phyloP scores from a whole-genome alignment of 129 eudicot genomes.

The Saussurea involucrata region DNA sequence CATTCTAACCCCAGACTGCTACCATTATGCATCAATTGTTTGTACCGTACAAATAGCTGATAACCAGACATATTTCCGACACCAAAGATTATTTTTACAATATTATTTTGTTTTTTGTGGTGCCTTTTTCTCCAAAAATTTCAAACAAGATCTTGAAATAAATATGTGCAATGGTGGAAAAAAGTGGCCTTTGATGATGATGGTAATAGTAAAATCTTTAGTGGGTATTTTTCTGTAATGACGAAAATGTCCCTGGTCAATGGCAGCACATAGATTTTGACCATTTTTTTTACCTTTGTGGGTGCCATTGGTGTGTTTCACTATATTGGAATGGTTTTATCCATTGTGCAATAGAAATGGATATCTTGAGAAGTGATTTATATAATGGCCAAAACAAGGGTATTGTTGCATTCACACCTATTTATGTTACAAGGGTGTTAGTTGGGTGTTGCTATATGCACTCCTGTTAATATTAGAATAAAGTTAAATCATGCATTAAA shows the following conservation, averaged over 20 bases:
- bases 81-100: slow-evolving; percentile 15
- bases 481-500: too few species aligned
- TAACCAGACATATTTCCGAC: slow-evolving; percentile 7
- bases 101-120: slow-evolving; percentile 19
- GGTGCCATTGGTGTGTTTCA: slow-evolving; percentile 33
- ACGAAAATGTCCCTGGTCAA: slow-evolving; percentile 35
- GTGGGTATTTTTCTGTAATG: slow-evolving; percentile 22
- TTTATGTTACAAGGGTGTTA: too few species aligned
- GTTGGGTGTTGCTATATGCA: too few species aligned
- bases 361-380: background rate
- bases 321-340: slow-evolving; percentile 22
- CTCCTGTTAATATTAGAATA: too few species aligned
- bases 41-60: slow-evolving; percentile 11
- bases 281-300: slow-evolving; percentile 21
- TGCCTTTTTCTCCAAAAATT: slow-evolving; percentile 4
- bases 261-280: slow-evolving; percentile 23
- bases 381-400: background rate
- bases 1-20: background rate
- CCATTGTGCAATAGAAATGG: slow-evolving; percentile 29
- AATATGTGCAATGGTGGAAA: slow-evolving; percentile 21
- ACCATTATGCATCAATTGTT: slow-evolving; percentile 4
- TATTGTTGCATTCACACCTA: too few species aligned
- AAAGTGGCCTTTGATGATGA: slow-evolving; percentile 38
- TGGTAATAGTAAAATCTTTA: slow-evolving; percentile 8
- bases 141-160: slow-evolving; percentile 31